Base-by-base conservation (phyloP, 1,139 yeast species). In the Suhomyces kunorum region DNA sequence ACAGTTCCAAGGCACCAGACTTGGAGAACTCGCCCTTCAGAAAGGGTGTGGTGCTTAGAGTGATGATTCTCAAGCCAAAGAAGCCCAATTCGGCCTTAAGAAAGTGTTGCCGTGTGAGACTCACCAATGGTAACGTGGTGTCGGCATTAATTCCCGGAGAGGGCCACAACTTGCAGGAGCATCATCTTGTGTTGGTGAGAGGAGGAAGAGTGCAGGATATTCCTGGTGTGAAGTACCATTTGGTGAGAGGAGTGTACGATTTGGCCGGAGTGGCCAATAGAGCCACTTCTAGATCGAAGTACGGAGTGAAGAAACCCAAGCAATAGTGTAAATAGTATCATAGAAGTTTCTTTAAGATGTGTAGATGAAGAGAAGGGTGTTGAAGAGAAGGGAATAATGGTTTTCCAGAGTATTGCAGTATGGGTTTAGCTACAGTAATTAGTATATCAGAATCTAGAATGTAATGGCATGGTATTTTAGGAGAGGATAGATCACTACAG, bases 201-300 rank as follows among this genome's bases (percentile, higher is more conserved):
- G 99, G 99, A 18, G 99, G 98, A 13, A 82, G 97, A 75, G 89
- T 89, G 38, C 97, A 90, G 62, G 99, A 94, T 82, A 75, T 92
- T 56, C 98, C 98, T 16, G 99, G 99, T 76, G 97, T 92, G 34
- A 90, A 89, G 62, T 92, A 94, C 65, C 92, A 87, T 65, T 76
- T 89, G 56, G 87, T 92, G 20, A 81, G 99, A 68, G 99, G 99
- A 34, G 88, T 90, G 12, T 81, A 81, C 59, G 99, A 92, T 72
- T 75, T 92, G 61, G 87, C 90, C 36, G 98, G 98, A 36, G 98
- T 94, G 34, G 96, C 95, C 35, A 89, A 89, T 59, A 80, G 98
- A 66, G 77, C 83, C 42, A 83, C 94, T 8, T 84, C 96, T 14
- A 81, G 98, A 64, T 85, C 95, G 35, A 88, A 87, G 63, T 92